Conservation (phyloP, 2,329 filamentous ascomycete species). For the Botryotinia calthae region DNA sequence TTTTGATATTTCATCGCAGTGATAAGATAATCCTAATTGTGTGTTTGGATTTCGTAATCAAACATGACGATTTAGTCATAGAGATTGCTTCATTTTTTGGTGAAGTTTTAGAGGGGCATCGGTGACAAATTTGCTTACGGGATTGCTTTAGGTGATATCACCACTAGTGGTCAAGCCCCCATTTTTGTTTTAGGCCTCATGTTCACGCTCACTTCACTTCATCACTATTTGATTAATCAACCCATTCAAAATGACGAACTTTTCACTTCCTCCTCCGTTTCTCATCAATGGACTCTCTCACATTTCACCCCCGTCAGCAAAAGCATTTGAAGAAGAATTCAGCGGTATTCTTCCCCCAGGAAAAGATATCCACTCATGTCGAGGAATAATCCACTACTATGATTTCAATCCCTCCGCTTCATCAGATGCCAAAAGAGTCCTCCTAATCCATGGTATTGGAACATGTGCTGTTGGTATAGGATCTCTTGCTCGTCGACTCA, state of each 20-base stretch:
- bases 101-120: background rate
- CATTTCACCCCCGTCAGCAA: background rate
- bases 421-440: constrained; percentile 35
- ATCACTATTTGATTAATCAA: background rate
- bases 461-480: constrained; percentile 48
- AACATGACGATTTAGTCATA: background rate
- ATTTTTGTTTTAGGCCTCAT: background rate
- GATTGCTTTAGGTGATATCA: background rate
- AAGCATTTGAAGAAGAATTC: constrained; percentile 9
- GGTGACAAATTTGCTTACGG: background rate
- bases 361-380: constrained; percentile 17
- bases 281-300: background rate
- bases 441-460: constrained; percentile 52
- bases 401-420: constrained; percentile 13
- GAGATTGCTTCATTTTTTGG: background rate
- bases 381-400: constrained; percentile 25
- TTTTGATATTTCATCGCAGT: background rate
- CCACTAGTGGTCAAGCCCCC: background rate
- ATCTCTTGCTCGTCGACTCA: constrained; percentile 43
- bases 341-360: background rate
- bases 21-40: background rate
- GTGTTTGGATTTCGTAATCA: background rate
- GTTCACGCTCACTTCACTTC: background rate
- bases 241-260: background rate
- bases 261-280: background rate